These are phyloP conservation scores for Dioszegia aurantiaca DNA, from an alignment of 768 basidiomycete genomes.

Conservation along the genomic window DNA sequence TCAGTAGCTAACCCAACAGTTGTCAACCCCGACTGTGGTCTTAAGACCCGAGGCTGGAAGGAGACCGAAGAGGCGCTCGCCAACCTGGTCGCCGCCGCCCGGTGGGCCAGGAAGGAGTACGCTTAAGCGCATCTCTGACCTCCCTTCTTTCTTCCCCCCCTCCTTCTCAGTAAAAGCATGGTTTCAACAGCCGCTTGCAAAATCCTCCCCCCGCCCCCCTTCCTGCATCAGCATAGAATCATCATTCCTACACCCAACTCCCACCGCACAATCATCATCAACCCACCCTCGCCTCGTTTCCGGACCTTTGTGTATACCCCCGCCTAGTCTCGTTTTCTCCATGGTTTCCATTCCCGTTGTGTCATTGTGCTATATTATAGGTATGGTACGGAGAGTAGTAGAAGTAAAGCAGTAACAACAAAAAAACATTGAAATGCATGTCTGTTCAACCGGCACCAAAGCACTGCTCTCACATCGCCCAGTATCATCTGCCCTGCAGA, in stretches of 20 bases:
- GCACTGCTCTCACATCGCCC: no score
- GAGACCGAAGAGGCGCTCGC: constrained; percentile 87
- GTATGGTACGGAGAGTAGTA: background rate
- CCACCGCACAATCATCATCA: constrained; percentile 14
- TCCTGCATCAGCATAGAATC: constrained; percentile 7
- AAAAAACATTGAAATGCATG: constrained; percentile 39
- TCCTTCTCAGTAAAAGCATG: constrained; percentile 8
- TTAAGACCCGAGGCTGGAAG: constrained; percentile 98
- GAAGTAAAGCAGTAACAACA: constrained; percentile 20
- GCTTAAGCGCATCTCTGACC: constrained; percentile 57
- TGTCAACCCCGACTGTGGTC: constrained; percentile 96
- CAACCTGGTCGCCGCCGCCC: constrained; percentile 86
- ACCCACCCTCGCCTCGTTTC: constrained; percentile 12
- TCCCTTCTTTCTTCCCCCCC: background rate
- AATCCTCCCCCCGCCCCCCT: constrained; percentile 4
- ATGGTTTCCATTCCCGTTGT: background rate
- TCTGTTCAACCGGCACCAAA: constrained; percentile 50
- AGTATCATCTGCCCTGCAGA: no score
- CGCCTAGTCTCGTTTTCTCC: background rate
- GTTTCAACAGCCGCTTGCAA: constrained; percentile 36
- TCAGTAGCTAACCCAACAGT: constrained; percentile 56
- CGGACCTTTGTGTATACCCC: constrained; percentile 7
- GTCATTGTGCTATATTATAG: constrained; percentile 13
- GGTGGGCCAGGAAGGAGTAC: constrained; percentile 84
- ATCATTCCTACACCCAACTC: background rate